Percentiles rank a stretch among this genome's conserved stretches.
Conservation (phyloP, 2,329 filamentous ascomycete species). For the Arthrinium puccinioides region DNA sequence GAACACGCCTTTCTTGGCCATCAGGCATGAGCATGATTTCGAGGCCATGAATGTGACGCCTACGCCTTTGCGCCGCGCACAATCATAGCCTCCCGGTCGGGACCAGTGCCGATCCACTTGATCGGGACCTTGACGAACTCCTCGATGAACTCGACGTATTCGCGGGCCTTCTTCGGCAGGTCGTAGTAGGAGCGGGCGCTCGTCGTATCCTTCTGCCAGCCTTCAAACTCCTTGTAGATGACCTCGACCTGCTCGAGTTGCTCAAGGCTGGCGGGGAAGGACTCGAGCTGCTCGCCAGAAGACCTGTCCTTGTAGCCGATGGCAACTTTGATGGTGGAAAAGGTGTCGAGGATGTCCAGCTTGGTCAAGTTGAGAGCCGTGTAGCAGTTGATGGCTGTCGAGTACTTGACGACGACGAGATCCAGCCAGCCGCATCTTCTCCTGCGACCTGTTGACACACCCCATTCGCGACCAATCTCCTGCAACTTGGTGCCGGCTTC, state of each 20-base stretch:
- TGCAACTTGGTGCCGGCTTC: slow-evolving; percentile 29
- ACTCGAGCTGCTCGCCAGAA: slow-evolving; percentile 41
- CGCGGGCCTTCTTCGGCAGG: slow-evolving; percentile 55
- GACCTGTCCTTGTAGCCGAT: slow-evolving; percentile 55
- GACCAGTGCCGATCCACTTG: slow-evolving; percentile 61
- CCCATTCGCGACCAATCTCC: slow-evolving; percentile 26
- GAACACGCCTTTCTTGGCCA: too few species aligned
- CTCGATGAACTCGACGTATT: slow-evolving; percentile 48
- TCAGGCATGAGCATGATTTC: too few species aligned
- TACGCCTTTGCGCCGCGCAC: slow-evolving; percentile 16
- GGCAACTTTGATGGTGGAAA: slow-evolving; percentile 67
- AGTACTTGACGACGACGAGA: slow-evolving; percentile 64
- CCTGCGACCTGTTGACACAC: slow-evolving; percentile 36
- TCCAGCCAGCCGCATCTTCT: slow-evolving; percentile 55
- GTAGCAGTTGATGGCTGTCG: slow-evolving; percentile 39
- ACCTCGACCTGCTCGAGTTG: slow-evolving; percentile 53
- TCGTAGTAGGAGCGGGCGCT: slow-evolving; percentile 52
- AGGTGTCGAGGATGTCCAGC: slow-evolving; percentile 66
- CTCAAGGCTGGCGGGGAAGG: slow-evolving; percentile 58
- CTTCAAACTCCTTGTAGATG: slow-evolving; percentile 60
- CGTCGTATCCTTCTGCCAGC: slow-evolving; percentile 61
- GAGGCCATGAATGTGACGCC: too few species aligned
- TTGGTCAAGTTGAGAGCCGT: slow-evolving; percentile 29
- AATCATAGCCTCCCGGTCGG: slow-evolving; percentile 59
- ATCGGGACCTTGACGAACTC: slow-evolving; percentile 55